Percentiles rank a stretch among this genome's conserved stretches.
These are phyloP conservation scores for Candida dubliniensis DNA, from an alignment of 1,139 yeast genomes.

Conservation along the genomic window DNA sequence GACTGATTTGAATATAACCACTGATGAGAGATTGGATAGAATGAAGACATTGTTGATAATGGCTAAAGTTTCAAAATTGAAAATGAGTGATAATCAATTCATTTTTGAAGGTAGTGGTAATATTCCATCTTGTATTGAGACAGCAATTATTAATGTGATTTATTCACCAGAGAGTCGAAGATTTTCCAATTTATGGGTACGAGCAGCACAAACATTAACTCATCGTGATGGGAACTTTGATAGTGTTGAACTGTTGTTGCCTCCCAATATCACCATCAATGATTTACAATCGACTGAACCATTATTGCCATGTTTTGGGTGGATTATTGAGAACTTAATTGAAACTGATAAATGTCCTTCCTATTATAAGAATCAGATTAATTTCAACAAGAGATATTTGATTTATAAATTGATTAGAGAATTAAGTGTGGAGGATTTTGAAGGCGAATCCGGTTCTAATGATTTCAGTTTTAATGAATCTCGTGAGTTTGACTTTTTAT, in stretches of 20 bases:
- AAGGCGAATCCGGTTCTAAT: constrained; percentile 12
- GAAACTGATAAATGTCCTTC: constrained; percentile 39
- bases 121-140: constrained; percentile 84
- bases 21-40: constrained; percentile 62
- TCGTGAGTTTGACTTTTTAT: constrained; percentile 46
- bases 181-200: constrained; percentile 65
- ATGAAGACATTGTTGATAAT: constrained; percentile 71
- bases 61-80: constrained; percentile 63
- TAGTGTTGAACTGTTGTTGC: constrained; percentile 38
- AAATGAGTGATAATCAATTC: constrained; percentile 69
- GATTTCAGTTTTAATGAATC: constrained; percentile 34
- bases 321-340: constrained; percentile 47
- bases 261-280: constrained; percentile 23
- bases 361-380: constrained; percentile 30
- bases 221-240: constrained; percentile 21
- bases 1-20: constrained; percentile 54
- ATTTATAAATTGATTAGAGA: constrained; percentile 44
- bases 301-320: constrained; percentile 78
- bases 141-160: constrained; percentile 74
- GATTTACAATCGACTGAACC: constrained; percentile 41
- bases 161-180: constrained; percentile 78
- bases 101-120: constrained; percentile 46
- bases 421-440: constrained; percentile 40
- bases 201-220: constrained; percentile 41
- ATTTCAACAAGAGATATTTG: constrained; percentile 46